Evolutionary conservation across 805 yeast genomes (phyloP).

Genomic region (Nakazawaea anatomiae): DNA sequence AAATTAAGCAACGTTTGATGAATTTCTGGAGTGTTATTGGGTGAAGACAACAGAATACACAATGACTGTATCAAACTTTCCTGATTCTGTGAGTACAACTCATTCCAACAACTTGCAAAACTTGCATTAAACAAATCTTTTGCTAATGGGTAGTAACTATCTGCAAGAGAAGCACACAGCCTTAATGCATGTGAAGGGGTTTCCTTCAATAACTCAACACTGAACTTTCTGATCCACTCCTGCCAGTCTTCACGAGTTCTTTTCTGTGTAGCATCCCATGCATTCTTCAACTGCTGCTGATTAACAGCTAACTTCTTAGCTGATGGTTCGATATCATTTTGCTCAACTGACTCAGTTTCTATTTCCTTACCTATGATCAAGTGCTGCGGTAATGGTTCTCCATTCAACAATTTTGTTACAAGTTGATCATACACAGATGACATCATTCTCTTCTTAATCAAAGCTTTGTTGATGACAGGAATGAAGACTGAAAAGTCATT

Average conservation of each 20-base stretch:
- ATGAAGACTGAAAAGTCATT: slow-evolving; percentile 79
- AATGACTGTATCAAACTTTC: slow-evolving; percentile 83
- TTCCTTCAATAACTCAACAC: slow-evolving; percentile 81
- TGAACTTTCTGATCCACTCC: slow-evolving; percentile 88
- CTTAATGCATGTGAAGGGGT: slow-evolving; percentile 92
- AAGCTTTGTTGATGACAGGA: slow-evolving; percentile 68
- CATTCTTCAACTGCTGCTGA: slow-evolving; percentile 59
- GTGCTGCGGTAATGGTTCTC: slow-evolving; percentile 81
- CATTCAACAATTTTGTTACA: slow-evolving; percentile 68
- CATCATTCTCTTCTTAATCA: slow-evolving; percentile 58
- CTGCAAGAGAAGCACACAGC: slow-evolving; percentile 87
- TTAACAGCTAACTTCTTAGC: slow-evolving; percentile 70
- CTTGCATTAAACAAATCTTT: slow-evolving; percentile 89
- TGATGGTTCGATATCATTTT: slow-evolving; percentile 59
- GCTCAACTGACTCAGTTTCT: slow-evolving; percentile 33
- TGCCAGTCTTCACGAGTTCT: slow-evolving; percentile 96
- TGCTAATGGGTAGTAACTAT: slow-evolving; percentile 82
- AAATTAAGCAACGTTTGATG: slow-evolving; percentile 83
- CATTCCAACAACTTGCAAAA: slow-evolving; percentile 94
- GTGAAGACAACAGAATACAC: slow-evolving; percentile 81
- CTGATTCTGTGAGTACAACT: slow-evolving; percentile 80
- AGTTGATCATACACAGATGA: slow-evolving; percentile 75
- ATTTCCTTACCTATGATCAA: slow-evolving; percentile 53
- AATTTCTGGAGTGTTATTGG: slow-evolving; percentile 93
- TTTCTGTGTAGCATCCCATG: slow-evolving; percentile 90